Evolutionary conservation across 2,329 filamentous ascomycete species (phyloP).

Genomic region (Calonectria crousiana): DNA sequence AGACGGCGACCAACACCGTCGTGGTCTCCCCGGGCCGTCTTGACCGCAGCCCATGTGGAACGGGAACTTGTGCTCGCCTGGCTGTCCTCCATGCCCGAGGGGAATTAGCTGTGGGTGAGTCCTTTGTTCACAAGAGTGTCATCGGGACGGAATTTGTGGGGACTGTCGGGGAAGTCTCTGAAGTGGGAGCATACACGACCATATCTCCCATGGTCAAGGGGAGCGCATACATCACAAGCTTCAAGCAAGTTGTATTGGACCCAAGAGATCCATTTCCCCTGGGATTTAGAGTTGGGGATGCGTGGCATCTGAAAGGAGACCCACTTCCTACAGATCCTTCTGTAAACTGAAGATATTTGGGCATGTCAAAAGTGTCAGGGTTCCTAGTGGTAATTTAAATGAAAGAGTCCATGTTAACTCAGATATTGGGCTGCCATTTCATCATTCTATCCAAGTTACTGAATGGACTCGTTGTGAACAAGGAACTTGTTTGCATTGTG

Average conservation of each 20-base stretch:
- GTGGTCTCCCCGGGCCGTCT: constrained; percentile 31
- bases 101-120: constrained; percentile 23
- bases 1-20: constrained; percentile 28
- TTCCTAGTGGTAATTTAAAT: neutral
- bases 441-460: neutral
- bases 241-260: constrained; percentile 31
- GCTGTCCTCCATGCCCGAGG: constrained; percentile 29
- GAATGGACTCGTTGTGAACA: neutral
- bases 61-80: constrained; percentile 31
- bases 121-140: constrained; percentile 25
- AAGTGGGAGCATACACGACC: constrained; percentile 23
- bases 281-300: constrained; percentile 30
- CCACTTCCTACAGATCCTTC: neutral
- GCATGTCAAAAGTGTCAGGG: neutral
- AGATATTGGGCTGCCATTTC: neutral
- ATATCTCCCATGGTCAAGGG: constrained; percentile 28
- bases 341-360: neutral
- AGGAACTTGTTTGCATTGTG: neutral
- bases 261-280: constrained; percentile 30
- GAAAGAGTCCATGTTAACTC: neutral
- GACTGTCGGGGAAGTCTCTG: constrained; percentile 7
- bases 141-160: constrained; percentile 32
- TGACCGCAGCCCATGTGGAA: constrained; percentile 33
- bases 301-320: constrained; percentile 20
- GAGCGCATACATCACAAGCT: constrained; percentile 32